phyloP scores from a whole-genome alignment of 2,329 filamentous ascomycete genomes.

The Botrytis byssoidea region DNA sequence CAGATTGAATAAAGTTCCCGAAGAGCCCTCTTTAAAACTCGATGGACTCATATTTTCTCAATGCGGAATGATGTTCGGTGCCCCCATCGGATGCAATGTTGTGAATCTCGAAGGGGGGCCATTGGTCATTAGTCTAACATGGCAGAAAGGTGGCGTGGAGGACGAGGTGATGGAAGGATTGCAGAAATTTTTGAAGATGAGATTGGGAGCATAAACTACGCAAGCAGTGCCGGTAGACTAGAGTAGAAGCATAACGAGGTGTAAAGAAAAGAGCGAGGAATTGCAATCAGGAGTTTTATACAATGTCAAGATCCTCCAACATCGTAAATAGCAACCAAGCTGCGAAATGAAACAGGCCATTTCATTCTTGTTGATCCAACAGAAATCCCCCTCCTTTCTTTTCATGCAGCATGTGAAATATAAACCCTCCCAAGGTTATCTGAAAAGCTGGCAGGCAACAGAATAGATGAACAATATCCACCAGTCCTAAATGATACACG shows the following conservation, averaged over 20 bases:
- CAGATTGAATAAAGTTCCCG: neutral
- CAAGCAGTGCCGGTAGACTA: no score
- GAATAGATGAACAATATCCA: neutral
- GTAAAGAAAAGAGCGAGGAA: neutral
- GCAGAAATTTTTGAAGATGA: neutral
- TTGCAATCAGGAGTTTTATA: neutral
- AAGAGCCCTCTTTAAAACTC: slow-evolving; percentile 15
- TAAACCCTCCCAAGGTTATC: neutral
- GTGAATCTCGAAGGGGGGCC: slow-evolving; percentile 25
- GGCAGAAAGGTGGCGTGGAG: slow-evolving; percentile 30
- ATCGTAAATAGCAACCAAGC: neutral
- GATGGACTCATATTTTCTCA: slow-evolving; percentile 30
- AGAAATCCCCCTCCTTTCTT: no score
- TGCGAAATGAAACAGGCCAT: neutral
- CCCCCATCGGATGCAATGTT: slow-evolving; percentile 27
- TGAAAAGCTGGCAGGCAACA: neutral
- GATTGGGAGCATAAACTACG: neutral
- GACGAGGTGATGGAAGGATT: slow-evolving; percentile 24
- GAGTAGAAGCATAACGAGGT: no score
- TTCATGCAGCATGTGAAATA: neutral
- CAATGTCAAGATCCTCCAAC: neutral
- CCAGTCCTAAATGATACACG: neutral
- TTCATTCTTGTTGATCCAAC: neutral
- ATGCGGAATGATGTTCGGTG: slow-evolving; percentile 26
- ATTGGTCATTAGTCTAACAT: slow-evolving; percentile 27